These are phyloP conservation scores for Eucalyptus caleyi DNA, from an alignment of 345 rosid genomes.

Conservation along the genomic window DNA sequence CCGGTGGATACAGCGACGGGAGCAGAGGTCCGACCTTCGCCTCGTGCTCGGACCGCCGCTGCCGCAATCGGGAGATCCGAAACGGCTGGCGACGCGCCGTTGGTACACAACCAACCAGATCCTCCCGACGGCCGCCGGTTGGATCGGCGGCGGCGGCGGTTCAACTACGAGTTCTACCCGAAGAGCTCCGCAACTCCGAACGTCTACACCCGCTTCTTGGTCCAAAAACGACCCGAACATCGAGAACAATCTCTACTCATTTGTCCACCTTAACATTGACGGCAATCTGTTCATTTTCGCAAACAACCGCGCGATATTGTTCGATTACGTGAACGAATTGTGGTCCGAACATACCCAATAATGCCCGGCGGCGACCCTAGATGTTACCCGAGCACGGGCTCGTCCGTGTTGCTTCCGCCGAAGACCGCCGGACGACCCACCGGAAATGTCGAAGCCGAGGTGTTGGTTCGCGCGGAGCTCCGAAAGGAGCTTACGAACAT, in stretches of 20 bases:
- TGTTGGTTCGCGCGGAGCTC: slow-evolving; percentile 47
- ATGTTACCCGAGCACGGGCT: slow-evolving; percentile 45
- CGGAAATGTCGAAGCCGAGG: slow-evolving; percentile 5
- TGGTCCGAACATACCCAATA: slow-evolving; percentile 22
- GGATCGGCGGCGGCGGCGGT: slow-evolving; percentile 11
- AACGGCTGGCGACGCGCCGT: slow-evolving; percentile 5
- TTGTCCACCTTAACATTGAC: slow-evolving; percentile 16
- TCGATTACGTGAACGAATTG: slow-evolving; percentile 18
- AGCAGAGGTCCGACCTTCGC: not conserved
- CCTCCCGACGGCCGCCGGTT: slow-evolving; percentile 16
- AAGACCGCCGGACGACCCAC: not conserved
- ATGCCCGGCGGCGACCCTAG: slow-evolving; percentile 37
- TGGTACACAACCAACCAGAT: slow-evolving; percentile 28
- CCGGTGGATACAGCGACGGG: slow-evolving; percentile 9
- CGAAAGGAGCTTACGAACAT: slow-evolving; percentile 22
- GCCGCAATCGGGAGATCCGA: not conserved
- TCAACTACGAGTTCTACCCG: slow-evolving; percentile 13
- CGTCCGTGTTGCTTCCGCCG: slow-evolving; percentile 30
- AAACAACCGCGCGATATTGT: slow-evolving; percentile 23
- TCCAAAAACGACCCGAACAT: too few species aligned
- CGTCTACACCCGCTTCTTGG: not conserved
- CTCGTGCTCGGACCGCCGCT: not conserved
- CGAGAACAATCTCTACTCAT: too few species aligned
- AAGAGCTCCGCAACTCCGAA: not conserved
- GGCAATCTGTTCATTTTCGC: slow-evolving; percentile 40